Percentiles rank a stretch among this genome's conserved stretches.
phyloP scores from a whole-genome alignment of 768 basidiomycete genomes.

The Trametes gibbosa region DNA sequence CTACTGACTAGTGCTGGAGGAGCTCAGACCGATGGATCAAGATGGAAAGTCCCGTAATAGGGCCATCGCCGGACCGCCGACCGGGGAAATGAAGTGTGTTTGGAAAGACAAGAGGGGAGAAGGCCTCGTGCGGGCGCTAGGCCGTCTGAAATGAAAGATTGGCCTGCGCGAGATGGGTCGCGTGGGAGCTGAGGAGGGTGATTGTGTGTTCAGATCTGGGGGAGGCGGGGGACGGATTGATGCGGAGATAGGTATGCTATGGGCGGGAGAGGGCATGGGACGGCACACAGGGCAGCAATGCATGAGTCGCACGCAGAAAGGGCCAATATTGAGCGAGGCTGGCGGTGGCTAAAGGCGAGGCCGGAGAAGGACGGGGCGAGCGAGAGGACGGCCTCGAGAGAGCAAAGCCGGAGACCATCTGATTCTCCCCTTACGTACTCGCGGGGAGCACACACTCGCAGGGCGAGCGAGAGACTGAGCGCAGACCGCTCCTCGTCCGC shows the following conservation, averaged over 20 bases:
- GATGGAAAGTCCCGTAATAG: too few relatives aligned
- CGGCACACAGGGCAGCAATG: neutral
- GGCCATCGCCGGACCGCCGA: neutral
- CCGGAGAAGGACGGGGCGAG: neutral
- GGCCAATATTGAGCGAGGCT: neutral
- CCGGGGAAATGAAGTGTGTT: neutral
- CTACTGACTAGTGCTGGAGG: too few relatives aligned
- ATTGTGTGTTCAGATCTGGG: neutral
- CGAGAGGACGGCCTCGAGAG: neutral
- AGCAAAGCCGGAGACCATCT: neutral
- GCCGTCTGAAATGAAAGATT: slow-evolving; percentile 5
- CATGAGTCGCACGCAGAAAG: neutral
- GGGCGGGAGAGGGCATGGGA: neutral
- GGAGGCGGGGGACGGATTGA: neutral
- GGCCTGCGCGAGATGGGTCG: slow-evolving; percentile 1
- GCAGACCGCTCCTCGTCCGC: neutral
- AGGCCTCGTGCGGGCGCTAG: slow-evolving; percentile 2
- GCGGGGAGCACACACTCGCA: neutral
- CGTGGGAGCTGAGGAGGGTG: neutral
- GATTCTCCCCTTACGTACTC: slow-evolving; percentile 4
- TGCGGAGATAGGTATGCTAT: neutral
- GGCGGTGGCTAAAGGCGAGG: neutral
- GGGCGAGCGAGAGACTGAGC: slow-evolving; percentile 1
- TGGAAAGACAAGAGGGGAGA: neutral
- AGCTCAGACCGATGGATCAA: too few relatives aligned